Percentiles rank a stretch among this genome's conserved stretches.
Evolutionary conservation across 352 stramenopile species (phyloP).

Genomic region (Peronospora belbahrii): DNA sequence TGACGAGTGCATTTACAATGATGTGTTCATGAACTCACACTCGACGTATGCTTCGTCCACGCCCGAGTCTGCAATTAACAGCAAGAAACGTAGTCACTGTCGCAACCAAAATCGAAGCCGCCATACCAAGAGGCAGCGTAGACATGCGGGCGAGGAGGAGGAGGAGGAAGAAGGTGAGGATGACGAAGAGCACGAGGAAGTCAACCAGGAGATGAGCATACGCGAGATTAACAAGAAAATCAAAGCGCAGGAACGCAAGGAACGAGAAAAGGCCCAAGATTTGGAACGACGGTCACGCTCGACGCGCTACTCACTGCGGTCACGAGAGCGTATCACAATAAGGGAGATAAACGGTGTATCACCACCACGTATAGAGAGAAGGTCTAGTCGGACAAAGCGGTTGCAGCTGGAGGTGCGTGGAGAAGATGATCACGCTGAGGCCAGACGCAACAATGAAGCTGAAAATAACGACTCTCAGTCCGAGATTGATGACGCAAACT

Average conservation of each 20-base stretch:
- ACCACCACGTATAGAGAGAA: conserved; percentile 1
- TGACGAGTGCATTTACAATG: conserved; percentile 59
- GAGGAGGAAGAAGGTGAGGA: conserved; percentile 16
- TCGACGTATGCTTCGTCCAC: conserved; percentile 13
- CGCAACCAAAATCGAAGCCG: conserved; percentile 5
- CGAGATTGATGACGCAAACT: conserved; percentile 26
- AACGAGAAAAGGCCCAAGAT: conserved; percentile 23
- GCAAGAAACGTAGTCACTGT: conserved; percentile 27
- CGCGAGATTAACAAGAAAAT: conserved; percentile 48
- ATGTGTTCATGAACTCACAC: conserved; percentile 43
- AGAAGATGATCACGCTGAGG: conserved; percentile 12
- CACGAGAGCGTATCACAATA: conserved; percentile 29
- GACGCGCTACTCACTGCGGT: conserved; percentile 55
- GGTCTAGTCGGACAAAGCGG: conserved; percentile 7
- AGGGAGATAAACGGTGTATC: conserved; percentile 17
- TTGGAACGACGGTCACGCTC: conserved; percentile 18
- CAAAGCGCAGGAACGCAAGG: conserved; percentile 33
- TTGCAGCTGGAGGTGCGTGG: conserved; percentile 25
- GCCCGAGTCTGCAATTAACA: conserved; percentile 3
- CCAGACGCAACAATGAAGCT: conserved; percentile 4
- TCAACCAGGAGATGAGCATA: conserved; percentile 42
- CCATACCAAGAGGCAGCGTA: conserved; percentile 19
- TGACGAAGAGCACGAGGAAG: no score
- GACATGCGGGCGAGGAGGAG: background rate
- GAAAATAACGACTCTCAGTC: conserved; percentile 28